Conservation (phyloP, 73 alveolate genomes). For the Blepharisma japonicum region DNA sequence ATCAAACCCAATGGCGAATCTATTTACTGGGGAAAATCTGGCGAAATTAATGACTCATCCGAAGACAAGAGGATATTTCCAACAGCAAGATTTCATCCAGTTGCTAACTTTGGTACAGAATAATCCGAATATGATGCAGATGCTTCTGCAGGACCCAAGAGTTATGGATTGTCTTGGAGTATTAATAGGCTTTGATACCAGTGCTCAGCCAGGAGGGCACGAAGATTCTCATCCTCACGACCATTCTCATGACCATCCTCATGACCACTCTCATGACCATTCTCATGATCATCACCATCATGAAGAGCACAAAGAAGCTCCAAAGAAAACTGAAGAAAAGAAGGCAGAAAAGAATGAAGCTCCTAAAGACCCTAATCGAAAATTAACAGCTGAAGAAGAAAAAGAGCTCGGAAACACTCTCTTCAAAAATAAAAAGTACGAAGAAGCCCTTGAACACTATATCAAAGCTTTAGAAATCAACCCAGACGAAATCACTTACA, state of each 20-base stretch:
- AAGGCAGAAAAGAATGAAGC: conserved; percentile 39
- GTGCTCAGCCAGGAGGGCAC: background rate
- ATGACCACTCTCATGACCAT: conserved; percentile 2
- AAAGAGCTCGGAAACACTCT: conserved; percentile 85
- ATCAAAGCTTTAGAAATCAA: conserved; percentile 77
- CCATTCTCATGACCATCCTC: background rate
- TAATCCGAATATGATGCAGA: conserved; percentile 74
- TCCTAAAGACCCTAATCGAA: conserved; percentile 31
- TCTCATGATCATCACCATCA: conserved; percentile 30
- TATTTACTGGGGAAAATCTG: conserved; percentile 34
- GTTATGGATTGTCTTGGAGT: conserved; percentile 66
- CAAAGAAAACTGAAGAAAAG: conserved; percentile 57
- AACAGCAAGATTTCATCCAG: conserved; percentile 68
- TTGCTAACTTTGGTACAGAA: conserved; percentile 58
- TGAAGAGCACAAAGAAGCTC: conserved; percentile 53
- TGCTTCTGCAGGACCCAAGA: conserved; percentile 77
- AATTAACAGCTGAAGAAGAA: conserved; percentile 62
- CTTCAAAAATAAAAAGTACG: conserved; percentile 81
- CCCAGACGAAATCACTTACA: conserved; percentile 72
- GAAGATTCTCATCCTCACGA: conserved; percentile 5
- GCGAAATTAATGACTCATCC: conserved; percentile 76
- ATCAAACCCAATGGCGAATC: conserved; percentile 31
- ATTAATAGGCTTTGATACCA: conserved; percentile 26
- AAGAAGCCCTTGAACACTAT: conserved; percentile 80
- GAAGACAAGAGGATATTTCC: conserved; percentile 71